phyloP scores from a whole-genome alignment of 345 rosid genomes.

The Aethionema arabicum region DNA sequence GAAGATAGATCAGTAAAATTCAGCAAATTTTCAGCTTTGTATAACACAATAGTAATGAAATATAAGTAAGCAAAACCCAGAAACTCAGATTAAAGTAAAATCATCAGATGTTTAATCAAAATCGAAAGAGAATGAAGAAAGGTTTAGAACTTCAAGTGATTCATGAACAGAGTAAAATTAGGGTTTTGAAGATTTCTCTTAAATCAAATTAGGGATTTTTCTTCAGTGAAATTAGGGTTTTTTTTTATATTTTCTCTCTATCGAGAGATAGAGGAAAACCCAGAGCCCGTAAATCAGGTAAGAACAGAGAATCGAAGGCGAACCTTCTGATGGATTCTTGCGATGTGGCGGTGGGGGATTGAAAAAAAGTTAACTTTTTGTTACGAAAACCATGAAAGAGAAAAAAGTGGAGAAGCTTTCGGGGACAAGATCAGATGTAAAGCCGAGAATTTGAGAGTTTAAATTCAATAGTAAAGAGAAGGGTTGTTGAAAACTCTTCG shows the following conservation, averaged over 20 bases:
- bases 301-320: constrained; percentile 30
- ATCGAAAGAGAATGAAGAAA: not conserved
- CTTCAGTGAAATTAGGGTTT: constrained; percentile 5
- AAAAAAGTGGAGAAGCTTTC: not conserved
- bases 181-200: not conserved
- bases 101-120: not conserved
- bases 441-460: constrained; percentile 23
- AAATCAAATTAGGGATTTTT: constrained; percentile 16
- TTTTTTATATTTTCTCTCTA: not conserved
- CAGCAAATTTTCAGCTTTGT: too few species aligned
- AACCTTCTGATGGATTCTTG: constrained; percentile 30
- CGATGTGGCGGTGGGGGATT: constrained; percentile 11
- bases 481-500: constrained; percentile 23
- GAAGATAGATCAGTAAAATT: not conserved
- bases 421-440: constrained; percentile 32
- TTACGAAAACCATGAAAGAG: constrained; percentile 27
- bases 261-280: not conserved
- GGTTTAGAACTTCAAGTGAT: not conserved
- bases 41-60: too few species aligned
- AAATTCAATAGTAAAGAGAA: constrained; percentile 25
- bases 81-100: not conserved
- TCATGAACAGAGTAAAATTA: constrained; percentile 19
- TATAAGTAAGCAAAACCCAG: not conserved
- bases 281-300: not conserved
- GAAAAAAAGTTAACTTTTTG: constrained; percentile 24